Conservation (phyloP, 805 yeast species). For the Sungouiella blattae region DNA sequence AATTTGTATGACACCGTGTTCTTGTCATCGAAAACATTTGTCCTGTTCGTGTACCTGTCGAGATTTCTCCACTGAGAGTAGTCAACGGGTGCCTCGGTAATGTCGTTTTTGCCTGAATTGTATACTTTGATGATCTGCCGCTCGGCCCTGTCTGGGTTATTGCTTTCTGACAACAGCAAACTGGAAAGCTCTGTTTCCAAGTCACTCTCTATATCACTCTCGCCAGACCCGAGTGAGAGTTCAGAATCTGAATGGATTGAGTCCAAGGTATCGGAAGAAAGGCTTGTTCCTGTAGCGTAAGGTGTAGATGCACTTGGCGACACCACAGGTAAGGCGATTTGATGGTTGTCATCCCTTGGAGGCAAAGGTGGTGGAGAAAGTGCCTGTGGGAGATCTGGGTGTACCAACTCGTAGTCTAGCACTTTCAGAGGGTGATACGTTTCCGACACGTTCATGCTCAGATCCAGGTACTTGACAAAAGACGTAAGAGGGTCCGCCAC, state of each 20-base stretch:
- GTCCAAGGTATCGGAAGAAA: conserved; percentile 2
- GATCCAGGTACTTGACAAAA: conserved; percentile 25
- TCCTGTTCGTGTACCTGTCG: conserved; percentile 5
- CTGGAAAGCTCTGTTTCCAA: conserved; percentile 17
- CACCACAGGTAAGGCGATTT: neutral
- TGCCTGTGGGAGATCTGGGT: conserved; percentile 1
- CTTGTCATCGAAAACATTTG: conserved; percentile 13
- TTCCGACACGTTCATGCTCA: conserved; percentile 21
- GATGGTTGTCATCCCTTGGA: conserved; percentile 18
- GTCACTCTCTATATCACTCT: conserved; percentile 1
- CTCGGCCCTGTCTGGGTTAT: conserved; percentile 16
- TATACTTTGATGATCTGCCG: conserved; percentile 24
- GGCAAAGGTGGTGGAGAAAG: conserved; percentile 29
- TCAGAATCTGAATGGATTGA: conserved; percentile 3
- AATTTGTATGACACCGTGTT: conserved; percentile 25
- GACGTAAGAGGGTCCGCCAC: conserved; percentile 31
- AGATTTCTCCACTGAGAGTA: conserved; percentile 6
- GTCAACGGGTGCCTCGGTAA: conserved; percentile 26
- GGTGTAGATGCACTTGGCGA: neutral
- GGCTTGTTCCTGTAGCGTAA: too few species aligned
- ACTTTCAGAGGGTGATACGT: conserved; percentile 26
- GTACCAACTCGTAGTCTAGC: conserved; percentile 12
- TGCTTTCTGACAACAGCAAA: conserved; percentile 10
- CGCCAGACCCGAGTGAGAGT: conserved; percentile 1
- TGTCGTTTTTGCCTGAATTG: conserved; percentile 33